Percentiles rank a stretch among this genome's conserved stretches.
These are phyloP conservation scores for Colletotrichum viniferum DNA, from an alignment of 2,329 filamentous ascomycete species.

Conservation along the genomic window DNA sequence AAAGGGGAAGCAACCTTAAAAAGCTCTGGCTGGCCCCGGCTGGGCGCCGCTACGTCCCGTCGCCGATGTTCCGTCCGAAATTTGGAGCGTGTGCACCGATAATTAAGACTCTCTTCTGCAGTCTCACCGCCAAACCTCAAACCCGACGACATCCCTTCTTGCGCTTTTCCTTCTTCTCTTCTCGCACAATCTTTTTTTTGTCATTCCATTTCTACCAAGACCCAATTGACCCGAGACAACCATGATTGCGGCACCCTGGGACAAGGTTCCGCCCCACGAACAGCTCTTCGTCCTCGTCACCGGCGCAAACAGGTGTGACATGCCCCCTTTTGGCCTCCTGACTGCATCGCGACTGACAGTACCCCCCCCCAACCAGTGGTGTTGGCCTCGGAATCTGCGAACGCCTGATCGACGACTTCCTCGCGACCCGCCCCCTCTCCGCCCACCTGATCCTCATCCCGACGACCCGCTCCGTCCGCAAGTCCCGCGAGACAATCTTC, in stretches of 20 bases:
- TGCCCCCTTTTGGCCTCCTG: not conserved
- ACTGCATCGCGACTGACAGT: not conserved
- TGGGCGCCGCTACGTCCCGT: not conserved
- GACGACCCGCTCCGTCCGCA: conserved; percentile 78
- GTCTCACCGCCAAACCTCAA: conserved; percentile 14
- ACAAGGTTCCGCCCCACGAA: conserved; percentile 37
- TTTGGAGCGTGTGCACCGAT: not conserved
- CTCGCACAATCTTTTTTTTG: not conserved
- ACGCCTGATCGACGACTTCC: conserved; percentile 89
- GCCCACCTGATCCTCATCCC: conserved; percentile 80
- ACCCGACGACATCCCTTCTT: not conserved
- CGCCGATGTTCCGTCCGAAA: not conserved
- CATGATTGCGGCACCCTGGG: conserved; percentile 36
- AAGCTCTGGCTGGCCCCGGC: not conserved
- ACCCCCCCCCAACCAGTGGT: conserved; percentile 65
- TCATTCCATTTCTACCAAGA: not conserved
- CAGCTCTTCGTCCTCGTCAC: conserved; percentile 75
- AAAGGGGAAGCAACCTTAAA: conserved; percentile 7
- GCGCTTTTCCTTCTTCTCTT: not conserved
- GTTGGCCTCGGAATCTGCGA: conserved; percentile 84
- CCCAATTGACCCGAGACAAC: not conserved
- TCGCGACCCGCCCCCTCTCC: conserved; percentile 67
- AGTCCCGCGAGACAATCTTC: conserved; percentile 74
- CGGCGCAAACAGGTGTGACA: conserved; percentile 78
- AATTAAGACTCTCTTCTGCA: not conserved